Percentiles rank a stretch among this genome's conserved stretches.
phyloP scores from a whole-genome alignment of 2,329 filamentous ascomycete genomes.

The Curvularia hawaiiensis region DNA sequence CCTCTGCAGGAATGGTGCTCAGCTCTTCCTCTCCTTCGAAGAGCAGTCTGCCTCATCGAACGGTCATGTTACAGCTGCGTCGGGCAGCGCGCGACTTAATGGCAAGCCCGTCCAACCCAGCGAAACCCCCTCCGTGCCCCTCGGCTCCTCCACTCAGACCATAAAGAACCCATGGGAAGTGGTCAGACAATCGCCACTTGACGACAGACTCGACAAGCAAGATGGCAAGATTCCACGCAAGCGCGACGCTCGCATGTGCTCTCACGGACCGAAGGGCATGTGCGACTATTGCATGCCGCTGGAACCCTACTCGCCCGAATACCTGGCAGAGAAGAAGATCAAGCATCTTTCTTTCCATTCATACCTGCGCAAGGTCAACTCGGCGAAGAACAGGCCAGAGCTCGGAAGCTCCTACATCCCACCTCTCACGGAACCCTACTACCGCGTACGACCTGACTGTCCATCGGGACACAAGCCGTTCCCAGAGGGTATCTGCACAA shows the following conservation, averaged over 20 bases:
- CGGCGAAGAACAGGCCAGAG: constrained; percentile 95
- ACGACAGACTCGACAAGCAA: constrained; percentile 82
- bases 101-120: constrained; percentile 73
- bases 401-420: constrained; percentile 94
- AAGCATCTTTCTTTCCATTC: constrained; percentile 98
- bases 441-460: constrained; percentile 84
- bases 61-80: constrained; percentile 48
- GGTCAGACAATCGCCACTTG: constrained; percentile 83
- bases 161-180: constrained; percentile 94
- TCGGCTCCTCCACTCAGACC: constrained; percentile 61
- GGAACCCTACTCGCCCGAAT: constrained; percentile 89
- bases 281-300: constrained; percentile 98
- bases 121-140: constrained; percentile 68
- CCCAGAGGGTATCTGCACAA: constrained; percentile 96
- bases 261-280: constrained; percentile 96
- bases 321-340: constrained; percentile 94
- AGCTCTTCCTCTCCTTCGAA: constrained; percentile 85
- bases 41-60: constrained; percentile 60
- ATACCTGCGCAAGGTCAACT: constrained; percentile 92
- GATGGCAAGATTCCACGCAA: constrained; percentile 86
- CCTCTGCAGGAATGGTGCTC: constrained; percentile 77
- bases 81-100: constrained; percentile 69
- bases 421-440: constrained; percentile 90
- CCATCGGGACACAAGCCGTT: constrained; percentile 92
- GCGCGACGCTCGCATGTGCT: constrained; percentile 84